Evolutionary conservation across 768 basidiomycete species (phyloP), one percentile per base, ranked within the genome.

Genomic region (Boletus reticuloceps): DNA sequence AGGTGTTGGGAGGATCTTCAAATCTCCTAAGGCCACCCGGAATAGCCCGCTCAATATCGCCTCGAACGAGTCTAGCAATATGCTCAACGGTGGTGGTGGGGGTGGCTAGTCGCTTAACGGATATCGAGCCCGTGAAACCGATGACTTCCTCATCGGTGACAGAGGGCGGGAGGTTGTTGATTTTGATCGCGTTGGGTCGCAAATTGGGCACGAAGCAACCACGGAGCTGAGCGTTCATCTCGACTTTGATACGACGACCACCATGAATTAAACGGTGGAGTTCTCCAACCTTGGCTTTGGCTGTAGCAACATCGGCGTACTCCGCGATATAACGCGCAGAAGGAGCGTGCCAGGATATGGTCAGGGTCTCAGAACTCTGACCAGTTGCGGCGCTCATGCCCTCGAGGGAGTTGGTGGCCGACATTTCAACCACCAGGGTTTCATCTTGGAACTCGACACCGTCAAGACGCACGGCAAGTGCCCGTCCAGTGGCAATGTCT

Each of bases 341-440:
- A 2, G 83, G 83, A 1, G 69, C 67, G 7, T 67, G 72, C 82
- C 84, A 88, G 12, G 75, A 77, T 42, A 85, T 73, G 1, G 74
- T 76, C 47, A 86, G 61, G 37, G 74, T 70, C 13, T 81, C 71
- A 5, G 65, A 43, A 29, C 72, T 70, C 4, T 68, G 69, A 6
- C 58, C 58, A 3, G 69, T 59, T 10, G 66, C 69, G 19, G 65
- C 68, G 12, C 62, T 76, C 82, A 82, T 82, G 8, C 74, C 72
- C 38, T 74, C 74, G 13, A 71, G 55, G 50, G 69, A 69, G 34
- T 72, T 70, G 46, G 74, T 76, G 37, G 76, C 64, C 41, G 70
- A 69, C 31, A 79, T 68, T 58, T 79, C 77, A 39, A 84, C 76
- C 9, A 59, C 61, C 9, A 85, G 65, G 0, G 44, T 60, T 31